A percentile compares a stretch with the other conserved stretches of the same genome.
These are phyloP conservation scores for Vigna angularis DNA, from an alignment of 306 rosid genomes.

Conservation along the genomic window DNA sequence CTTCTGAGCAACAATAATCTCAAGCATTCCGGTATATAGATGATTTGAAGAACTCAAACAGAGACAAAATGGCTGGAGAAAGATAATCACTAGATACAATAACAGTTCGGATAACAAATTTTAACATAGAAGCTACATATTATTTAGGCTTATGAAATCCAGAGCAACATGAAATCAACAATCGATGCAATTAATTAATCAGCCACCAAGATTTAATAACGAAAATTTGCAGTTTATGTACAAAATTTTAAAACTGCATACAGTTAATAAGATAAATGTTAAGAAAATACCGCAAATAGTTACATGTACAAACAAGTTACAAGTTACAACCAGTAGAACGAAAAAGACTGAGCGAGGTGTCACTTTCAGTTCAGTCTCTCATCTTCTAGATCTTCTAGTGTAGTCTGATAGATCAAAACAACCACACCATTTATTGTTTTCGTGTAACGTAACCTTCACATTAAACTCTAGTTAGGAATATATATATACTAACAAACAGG, in stretches of 20 bases:
- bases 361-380: conserved; percentile 24
- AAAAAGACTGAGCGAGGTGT: conserved; percentile 18
- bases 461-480: conserved; percentile 31
- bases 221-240: background rate
- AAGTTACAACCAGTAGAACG: conserved; percentile 10
- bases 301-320: conserved; percentile 23
- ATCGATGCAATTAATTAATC: background rate
- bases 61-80: background rate
- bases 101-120: background rate
- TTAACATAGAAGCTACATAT: background rate
- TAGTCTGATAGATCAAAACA: conserved; percentile 32
- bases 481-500: background rate
- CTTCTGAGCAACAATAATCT: too few relatives aligned
- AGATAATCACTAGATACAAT: background rate
- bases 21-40: too few relatives aligned
- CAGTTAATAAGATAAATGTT: background rate
- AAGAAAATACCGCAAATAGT: background rate
- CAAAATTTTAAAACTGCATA: conserved; percentile 4
- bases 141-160: background rate
- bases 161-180: background rate
- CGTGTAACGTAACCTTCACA: background rate
- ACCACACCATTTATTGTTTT: conserved; percentile 21
- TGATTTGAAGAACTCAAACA: too few relatives aligned
- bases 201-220: background rate
- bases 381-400: background rate